Evolutionary conservation across 129 eudicot genomes (phyloP).

Genomic region (Glebionis coronaria): DNA sequence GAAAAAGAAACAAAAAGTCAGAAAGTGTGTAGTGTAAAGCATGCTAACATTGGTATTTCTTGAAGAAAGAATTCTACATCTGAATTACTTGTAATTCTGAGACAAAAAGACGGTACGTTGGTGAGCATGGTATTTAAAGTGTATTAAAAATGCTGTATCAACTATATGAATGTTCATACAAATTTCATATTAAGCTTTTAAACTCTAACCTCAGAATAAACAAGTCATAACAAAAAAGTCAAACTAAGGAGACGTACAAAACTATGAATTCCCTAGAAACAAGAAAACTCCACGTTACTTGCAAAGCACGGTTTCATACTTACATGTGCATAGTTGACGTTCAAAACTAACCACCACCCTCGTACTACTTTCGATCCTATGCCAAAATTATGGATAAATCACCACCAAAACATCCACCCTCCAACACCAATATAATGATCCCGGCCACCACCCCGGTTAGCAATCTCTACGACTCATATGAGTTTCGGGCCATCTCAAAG

Average conservation of each 20-base stretch:
- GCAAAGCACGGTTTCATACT: conserved; percentile 31
- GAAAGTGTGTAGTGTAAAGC: too few species aligned
- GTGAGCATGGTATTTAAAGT: too few species aligned
- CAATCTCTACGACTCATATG: conserved; percentile 64
- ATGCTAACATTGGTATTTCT: too few species aligned
- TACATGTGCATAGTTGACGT: conserved; percentile 24
- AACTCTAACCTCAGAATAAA: background rate
- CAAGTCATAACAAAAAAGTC: conserved; percentile 27
- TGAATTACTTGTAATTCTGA: too few species aligned
- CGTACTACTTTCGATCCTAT: background rate
- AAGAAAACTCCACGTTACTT: conserved; percentile 32
- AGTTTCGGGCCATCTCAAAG: conserved; percentile 59
- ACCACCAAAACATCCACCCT: conserved; percentile 9
- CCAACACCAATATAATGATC: conserved; percentile 27
- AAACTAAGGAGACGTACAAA: conserved; percentile 26
- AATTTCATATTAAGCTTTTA: too few species aligned
- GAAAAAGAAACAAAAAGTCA: too few species aligned
- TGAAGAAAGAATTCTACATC: too few species aligned
- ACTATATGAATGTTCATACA: too few species aligned
- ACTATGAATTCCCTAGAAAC: conserved; percentile 28
- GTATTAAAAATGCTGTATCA: too few species aligned
- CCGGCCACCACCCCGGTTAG: conserved; percentile 34
- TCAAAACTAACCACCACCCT: background rate
- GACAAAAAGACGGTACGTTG: too few species aligned
- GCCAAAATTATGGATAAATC: conserved; percentile 26